phyloP scores from a whole-genome alignment of 805 yeast genomes.

The Metschnikowia dekortorum region DNA sequence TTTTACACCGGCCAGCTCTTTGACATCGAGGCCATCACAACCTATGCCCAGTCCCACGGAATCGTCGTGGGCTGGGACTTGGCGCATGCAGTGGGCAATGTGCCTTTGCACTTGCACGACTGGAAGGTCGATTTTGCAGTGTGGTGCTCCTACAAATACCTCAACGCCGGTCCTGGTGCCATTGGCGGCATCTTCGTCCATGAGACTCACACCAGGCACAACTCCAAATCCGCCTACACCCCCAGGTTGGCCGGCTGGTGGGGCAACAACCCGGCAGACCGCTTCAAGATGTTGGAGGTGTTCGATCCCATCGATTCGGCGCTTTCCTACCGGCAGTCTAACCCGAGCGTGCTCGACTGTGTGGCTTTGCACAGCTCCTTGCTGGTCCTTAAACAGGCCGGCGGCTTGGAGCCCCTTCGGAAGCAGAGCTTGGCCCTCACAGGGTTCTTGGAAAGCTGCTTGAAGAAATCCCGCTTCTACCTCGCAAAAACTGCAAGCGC shows the following conservation, averaged over 20 bases:
- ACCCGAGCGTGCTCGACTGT: conserved; percentile 84
- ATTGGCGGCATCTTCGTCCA: conserved; percentile 84
- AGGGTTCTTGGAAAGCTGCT: conserved; percentile 44
- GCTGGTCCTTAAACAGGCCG: conserved; percentile 52
- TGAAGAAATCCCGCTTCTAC: conserved; percentile 47
- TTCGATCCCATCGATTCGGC: conserved; percentile 86
- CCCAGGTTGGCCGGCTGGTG: conserved; percentile 96
- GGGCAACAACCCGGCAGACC: conserved; percentile 70
- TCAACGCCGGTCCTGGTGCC: conserved; percentile 92
- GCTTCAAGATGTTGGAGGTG: conserved; percentile 75
- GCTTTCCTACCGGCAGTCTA: conserved; percentile 81
- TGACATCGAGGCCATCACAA: conserved; percentile 69
- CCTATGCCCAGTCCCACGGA: conserved; percentile 46
- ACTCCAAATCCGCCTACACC: conserved; percentile 28
- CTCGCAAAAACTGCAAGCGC: conserved; percentile 21
- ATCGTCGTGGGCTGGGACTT: conserved; percentile 87
- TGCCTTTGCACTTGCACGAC: conserved; percentile 68
- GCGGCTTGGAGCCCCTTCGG: conserved; percentile 61
- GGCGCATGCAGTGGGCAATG: conserved; percentile 93
- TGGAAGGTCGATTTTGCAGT: conserved; percentile 93
- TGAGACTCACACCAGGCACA: conserved; percentile 39
- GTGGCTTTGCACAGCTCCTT: conserved; percentile 68
- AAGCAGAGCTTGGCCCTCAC: conserved; percentile 57
- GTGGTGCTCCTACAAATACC: conserved; percentile 90
- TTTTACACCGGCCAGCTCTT: conserved; percentile 89